These are phyloP conservation scores for Oryza punctata DNA, from an alignment of 176 grass and related monocot species.

Conservation along the genomic window DNA sequence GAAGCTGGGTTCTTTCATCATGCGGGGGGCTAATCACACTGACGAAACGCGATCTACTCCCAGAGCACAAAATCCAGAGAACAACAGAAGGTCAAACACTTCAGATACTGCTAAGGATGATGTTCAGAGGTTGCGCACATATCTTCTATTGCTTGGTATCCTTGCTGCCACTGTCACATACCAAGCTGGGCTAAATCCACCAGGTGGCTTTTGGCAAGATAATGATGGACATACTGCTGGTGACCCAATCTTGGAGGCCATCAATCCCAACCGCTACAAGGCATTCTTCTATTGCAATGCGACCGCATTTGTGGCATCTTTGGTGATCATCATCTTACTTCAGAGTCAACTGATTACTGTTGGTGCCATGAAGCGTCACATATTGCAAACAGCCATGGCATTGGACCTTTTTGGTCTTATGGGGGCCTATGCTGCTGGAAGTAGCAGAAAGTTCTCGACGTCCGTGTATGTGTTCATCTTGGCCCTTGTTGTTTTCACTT, in stretches of 20 bases:
- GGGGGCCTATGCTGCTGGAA: conserved; percentile 57
- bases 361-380: conserved; percentile 31
- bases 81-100: too few relatives aligned
- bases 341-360: conserved; percentile 36
- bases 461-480: conserved; percentile 47
- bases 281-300: conserved; percentile 66
- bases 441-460: conserved; percentile 38
- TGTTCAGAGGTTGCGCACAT: conserved; percentile 31
- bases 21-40: neutral
- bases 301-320: conserved; percentile 53
- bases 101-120: neutral
- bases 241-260: conserved; percentile 31
- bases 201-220: conserved; percentile 45
- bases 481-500: conserved; percentile 35
- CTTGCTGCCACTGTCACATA: conserved; percentile 48
- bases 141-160: conserved; percentile 48
- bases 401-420: conserved; percentile 56
- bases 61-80: too few relatives aligned
- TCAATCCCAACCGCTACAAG: conserved; percentile 33
- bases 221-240: conserved; percentile 8
- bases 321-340: conserved; percentile 58
- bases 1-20: conserved; percentile 12
- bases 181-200: conserved; percentile 47
- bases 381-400: conserved; percentile 49
- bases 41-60: neutral